Percentiles rank a stretch among this genome's conserved stretches.
phyloP scores from a whole-genome alignment of 2,329 filamentous ascomycete genomes.

The Dactylellina sp. region DNA sequence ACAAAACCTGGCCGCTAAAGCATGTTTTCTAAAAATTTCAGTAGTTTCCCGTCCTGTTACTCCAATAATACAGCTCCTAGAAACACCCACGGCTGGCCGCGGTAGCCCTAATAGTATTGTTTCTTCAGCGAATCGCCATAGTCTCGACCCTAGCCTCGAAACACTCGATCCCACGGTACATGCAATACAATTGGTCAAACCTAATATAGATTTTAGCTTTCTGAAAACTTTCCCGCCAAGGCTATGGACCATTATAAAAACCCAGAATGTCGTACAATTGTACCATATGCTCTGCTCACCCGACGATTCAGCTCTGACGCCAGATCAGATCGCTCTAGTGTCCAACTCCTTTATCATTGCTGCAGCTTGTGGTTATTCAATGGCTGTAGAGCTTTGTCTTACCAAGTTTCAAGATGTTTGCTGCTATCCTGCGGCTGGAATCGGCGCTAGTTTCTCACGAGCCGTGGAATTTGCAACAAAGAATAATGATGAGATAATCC shows the following conservation, averaged over 20 bases:
- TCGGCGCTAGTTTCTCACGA: conserved; percentile 1
- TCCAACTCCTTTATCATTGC: conserved; percentile 31
- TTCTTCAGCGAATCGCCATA: neutral
- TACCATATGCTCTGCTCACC: conserved; percentile 6
- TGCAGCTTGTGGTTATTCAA: conserved; percentile 22
- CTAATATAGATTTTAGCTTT: conserved; percentile 11
- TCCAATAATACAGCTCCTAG: neutral
- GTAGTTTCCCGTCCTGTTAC: neutral
- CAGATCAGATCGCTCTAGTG: conserved; percentile 7
- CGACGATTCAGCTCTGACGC: neutral
- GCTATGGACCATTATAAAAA: conserved; percentile 8
- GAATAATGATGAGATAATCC: conserved; percentile 16
- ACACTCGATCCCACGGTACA: conserved; percentile 2
- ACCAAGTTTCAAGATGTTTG: conserved; percentile 14
- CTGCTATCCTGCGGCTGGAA: neutral
- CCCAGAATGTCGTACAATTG: conserved; percentile 6
- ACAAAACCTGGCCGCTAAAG: neutral
- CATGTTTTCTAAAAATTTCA: neutral
- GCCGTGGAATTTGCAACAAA: conserved; percentile 21
- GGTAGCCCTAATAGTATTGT: neutral
- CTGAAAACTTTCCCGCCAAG: conserved; percentile 5
- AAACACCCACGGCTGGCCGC: neutral
- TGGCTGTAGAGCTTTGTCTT: conserved; percentile 21
- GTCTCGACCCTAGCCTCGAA: no score
- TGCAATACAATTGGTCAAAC: conserved; percentile 13